Percentiles rank a stretch among this genome's conserved stretches.
Conservation (phyloP, 2,329 filamentous ascomycete species). For the Grosmannia penicillata region DNA sequence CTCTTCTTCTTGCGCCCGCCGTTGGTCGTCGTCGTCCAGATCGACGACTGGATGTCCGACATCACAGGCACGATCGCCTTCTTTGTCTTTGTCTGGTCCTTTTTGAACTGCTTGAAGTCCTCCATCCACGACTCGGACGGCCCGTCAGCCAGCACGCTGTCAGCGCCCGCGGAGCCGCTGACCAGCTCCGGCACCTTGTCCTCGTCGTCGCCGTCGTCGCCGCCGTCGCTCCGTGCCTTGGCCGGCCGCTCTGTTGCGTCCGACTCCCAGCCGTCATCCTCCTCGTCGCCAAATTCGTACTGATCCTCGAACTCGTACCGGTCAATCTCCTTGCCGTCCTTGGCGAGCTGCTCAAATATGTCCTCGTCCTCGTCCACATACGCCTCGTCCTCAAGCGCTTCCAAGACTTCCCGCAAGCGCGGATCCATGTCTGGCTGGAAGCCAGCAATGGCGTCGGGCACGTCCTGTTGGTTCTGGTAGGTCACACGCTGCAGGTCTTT, state of each 20-base stretch:
- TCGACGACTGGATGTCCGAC: constrained; percentile 53
- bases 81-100: constrained; percentile 43
- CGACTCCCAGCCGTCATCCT: constrained; percentile 86
- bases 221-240: constrained; percentile 14
- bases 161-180: constrained; percentile 12
- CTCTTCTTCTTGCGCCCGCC: constrained; percentile 83
- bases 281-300: constrained; percentile 37
- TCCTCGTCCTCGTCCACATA: constrained; percentile 90
- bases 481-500: constrained; percentile 63
- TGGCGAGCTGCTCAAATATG: constrained; percentile 48
- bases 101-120: constrained; percentile 91
- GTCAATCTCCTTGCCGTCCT: constrained; percentile 34
- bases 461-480: constrained; percentile 85
- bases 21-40: constrained; percentile 62
- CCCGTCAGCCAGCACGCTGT: not conserved
- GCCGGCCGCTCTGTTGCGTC: constrained; percentile 77
- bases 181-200: constrained; percentile 34
- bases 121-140: constrained; percentile 54
- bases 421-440: constrained; percentile 99
- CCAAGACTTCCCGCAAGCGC: constrained; percentile 73
- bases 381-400: constrained; percentile 88
- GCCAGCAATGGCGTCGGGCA: constrained; percentile 81
- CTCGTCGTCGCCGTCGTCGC: constrained; percentile 32
- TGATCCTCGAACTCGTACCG: constrained; percentile 62
- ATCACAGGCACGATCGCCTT: constrained; percentile 28